Base-by-base conservation (phyloP, 495 filamentous ascomycete species). In the Hypoxylon fragiforme region DNA sequence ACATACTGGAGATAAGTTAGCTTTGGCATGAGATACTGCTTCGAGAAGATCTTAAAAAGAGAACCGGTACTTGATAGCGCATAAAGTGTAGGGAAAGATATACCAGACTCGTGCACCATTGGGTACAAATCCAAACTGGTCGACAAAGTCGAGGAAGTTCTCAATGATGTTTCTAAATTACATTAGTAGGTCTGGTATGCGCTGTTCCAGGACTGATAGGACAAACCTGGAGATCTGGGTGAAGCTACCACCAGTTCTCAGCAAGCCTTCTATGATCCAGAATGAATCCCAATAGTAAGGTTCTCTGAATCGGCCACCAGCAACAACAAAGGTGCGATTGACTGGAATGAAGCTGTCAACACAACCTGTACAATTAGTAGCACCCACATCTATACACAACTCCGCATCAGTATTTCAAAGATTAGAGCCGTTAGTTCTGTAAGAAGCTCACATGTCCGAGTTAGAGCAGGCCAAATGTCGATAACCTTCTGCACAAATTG, bases 231-330 rank as follows among this genome's bases (percentile, higher is more conserved):
- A 72, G 43, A 79, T 77, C 35, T 75, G 41, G 22, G 64, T 69
- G 49, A 77, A 79, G 31, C 71, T 63, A 20, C 76, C 76, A 13
- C 75, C 75, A 2, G 76, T 79, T 16, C 76, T 71, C 8, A 79
- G 58, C 18, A 79, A 64, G 9, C 76, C 76, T 59, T 79, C 75
- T 15, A 78, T 3, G 24, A 78, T 79, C 76, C 76, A 79, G 60
- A 71, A 79, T 44, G 74, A 76, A 55, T 79, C 76, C 76, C 76
- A 79, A 63, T 79, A 79, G 46, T 78, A 79, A 13, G 74, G 69
- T 55, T 79, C 76, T 41, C 76, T 70, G 57, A 79, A 79, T 31
- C 76, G 72, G 9, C 76, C 76, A 15, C 76, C 76, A 2, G 76
- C 76, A 18, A 79, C 70, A 16, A 79, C 75, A 42, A 79, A 77